Evolutionary conservation across 176 grass and related monocot genomes (phyloP), one percentile per base, ranked within the genome.

Genomic region (Eremochloa ophiuroides): DNA sequence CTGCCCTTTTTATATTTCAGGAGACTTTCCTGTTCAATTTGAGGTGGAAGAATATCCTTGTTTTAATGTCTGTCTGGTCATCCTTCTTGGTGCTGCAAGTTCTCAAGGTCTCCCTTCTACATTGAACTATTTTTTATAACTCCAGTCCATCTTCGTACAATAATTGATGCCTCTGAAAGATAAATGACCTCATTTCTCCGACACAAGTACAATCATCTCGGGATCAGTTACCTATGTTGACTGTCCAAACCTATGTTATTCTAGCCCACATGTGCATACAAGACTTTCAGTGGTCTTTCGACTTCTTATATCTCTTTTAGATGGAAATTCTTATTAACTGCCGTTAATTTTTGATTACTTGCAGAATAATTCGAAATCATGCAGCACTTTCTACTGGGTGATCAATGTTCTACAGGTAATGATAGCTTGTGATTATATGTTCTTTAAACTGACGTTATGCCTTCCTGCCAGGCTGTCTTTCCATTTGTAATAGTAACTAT

Each of bases 351-450:
- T 82, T 0, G 0, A 0, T 27, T 22, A 14, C 50, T 41, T 69
- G 68, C 91, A 99, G 97, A 94, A 88, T 58, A 78, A 90, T 80
- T 87, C 89, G 9, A 58, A 86, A 92, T 79, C 84, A 51, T 99
- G 97, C 83, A 87, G 97, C 73, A 80, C 79, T 84, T 78, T 93
- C 87, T 99, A 94, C 79, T 99, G 97, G 97, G 69, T 75, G 37
- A 30, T 96, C 73, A 96, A 93, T 58, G 20, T 99, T 74, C 58
- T 99, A 44, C 97, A 99, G 93, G 97, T 96, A 44, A 63, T 43
- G 46, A 29, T 37, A 11, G 15, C 4, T 17, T 20, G 22, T 39
- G 2, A n/a, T 17, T 34, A 22, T 76, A 44, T n/a, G 62, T 82
- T 71, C 8, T 50, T 8, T 34, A 8, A 50, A 62, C 23, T 5